Evolutionary conservation across 139 green algal species (phyloP), one percentile per base, ranked within the genome.

Genomic region (Auxenochlorella protothecoides): DNA sequence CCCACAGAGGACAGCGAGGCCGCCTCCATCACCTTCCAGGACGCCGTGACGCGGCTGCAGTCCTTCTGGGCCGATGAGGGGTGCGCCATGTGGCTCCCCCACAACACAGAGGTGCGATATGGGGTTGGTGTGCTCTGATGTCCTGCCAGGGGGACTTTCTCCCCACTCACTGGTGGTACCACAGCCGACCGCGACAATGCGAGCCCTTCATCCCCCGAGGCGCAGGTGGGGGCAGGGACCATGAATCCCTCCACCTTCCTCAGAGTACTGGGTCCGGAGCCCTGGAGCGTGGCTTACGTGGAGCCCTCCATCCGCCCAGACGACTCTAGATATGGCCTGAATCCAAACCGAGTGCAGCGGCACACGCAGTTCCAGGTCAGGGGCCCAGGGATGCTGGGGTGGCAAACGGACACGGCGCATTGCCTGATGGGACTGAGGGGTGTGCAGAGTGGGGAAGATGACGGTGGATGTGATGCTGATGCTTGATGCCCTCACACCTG

Each of bases 241-340:
- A 99, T 99, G 95, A 99, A 99, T 81, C 95, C 95, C 3, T 91
- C 92, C 65, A 99, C 95, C 10, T 99, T 98, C 76, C 81, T 99
- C 62, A 82, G 95, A 13, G 89, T 94, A 7, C 75, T 93, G 67
- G 93, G 93, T 2, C 93, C 93, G 2, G 93, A 98, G 86, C 90
- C 90, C 16, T 98, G 93, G 93, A 92, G 91, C 64, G 92, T 96
- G 59, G 85, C 65, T 51, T 99, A 99, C 74, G 74, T 88, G 3
- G 95, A 99, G 84, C 95, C 95, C 3, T 94, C 84, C 65, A 86
- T 99, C 55, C 87, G 95, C 4, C 95, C 95, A 4, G 95, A 99
- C 75, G 95, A 99, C 85, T 93, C 83, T 65, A 84, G 95, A 12
- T 99, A 98, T 75, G 95, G 95, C 1, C 85, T 97, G 68, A 99